These are phyloP conservation scores for Scheffersomyces amazonensis DNA, from an alignment of 805 yeast species.

Conservation along the genomic window DNA sequence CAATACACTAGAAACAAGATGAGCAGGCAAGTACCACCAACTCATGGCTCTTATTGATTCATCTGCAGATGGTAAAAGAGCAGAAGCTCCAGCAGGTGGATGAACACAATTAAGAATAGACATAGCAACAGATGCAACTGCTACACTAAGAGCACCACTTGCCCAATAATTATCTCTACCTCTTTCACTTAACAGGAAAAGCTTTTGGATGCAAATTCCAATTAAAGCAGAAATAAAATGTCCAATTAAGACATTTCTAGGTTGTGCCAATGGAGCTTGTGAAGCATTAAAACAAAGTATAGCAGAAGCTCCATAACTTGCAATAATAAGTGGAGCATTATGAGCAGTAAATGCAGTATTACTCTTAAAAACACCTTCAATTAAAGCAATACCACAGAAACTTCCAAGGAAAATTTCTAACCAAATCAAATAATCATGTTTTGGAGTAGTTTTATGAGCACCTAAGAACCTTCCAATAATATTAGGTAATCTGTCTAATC, in stretches of 20 bases:
- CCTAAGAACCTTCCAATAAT: conserved; percentile 40
- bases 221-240: conserved; percentile 51
- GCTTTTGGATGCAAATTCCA: conserved; percentile 53
- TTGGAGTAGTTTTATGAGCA: conserved; percentile 23
- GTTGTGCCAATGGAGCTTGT: conserved; percentile 63
- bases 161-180: conserved; percentile 53
- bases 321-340: conserved; percentile 49
- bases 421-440: conserved; percentile 42
- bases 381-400: conserved; percentile 42
- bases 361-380: conserved; percentile 46
- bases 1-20: conserved; percentile 46
- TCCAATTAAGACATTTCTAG: conserved; percentile 56
- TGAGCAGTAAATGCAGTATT: conserved; percentile 36
- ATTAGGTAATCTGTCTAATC: conserved; percentile 27
- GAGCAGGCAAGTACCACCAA: conserved; percentile 65
- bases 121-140: conserved; percentile 52
- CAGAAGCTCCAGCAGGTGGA: conserved; percentile 75
- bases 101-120: conserved; percentile 54
- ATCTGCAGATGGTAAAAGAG: conserved; percentile 54
- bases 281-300: conserved; percentile 54
- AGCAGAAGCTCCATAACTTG: conserved; percentile 63
- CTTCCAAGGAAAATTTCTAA: conserved; percentile 44
- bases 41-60: conserved; percentile 45
- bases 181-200: conserved; percentile 43
- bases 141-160: conserved; percentile 58